Evolutionary conservation across 805 yeast genomes (phyloP), one percentile per base, ranked within the genome.

Genomic region (Lachancea fermentati): DNA sequence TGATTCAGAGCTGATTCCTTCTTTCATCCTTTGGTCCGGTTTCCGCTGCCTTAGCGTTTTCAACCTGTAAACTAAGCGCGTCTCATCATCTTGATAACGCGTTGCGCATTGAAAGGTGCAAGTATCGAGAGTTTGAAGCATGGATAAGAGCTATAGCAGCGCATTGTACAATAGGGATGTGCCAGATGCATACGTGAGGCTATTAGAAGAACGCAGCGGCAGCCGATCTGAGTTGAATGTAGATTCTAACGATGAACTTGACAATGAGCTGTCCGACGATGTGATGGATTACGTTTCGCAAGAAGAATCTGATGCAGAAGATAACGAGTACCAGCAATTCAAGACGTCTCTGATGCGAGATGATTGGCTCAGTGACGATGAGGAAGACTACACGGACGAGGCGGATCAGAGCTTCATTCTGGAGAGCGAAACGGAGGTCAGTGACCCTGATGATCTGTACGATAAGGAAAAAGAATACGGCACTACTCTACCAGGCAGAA

Each of bases 401-500:
- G 55, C 54, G 6, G 52, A 52, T 36, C 48, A 41, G 24, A 49
- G 55, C 32, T 52, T 52, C 33, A 43, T 51, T 7, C 40, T 39
- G 22, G 48, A 48, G 9, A 44, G 40, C 14, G 46, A 50, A n/a
- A n/a, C n/a, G n/a, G n/a, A n/a, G n/a, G n/a, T n/a, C n/a, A n/a
- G n/a, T n/a, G n/a, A n/a, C n/a, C n/a, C n/a, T n/a, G n/a, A n/a
- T n/a, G n/a, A n/a, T n/a, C n/a, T n/a, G n/a, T n/a, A n/a, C n/a
- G n/a, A n/a, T n/a, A n/a, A n/a, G n/a, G n/a, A n/a, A n/a, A n/a
- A n/a, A n/a, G n/a, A n/a, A n/a, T n/a, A n/a, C n/a, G n/a, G n/a
- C n/a, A n/a, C n/a, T n/a, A n/a, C n/a, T n/a, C n/a, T n/a, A n/a
- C n/a, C n/a, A n/a, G n/a, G n/a, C n/a, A n/a, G n/a, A n/a, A n/a